These are phyloP conservation scores for Striga asiatica DNA, from an alignment of 257 asterid genomes.

Conservation along the genomic window DNA sequence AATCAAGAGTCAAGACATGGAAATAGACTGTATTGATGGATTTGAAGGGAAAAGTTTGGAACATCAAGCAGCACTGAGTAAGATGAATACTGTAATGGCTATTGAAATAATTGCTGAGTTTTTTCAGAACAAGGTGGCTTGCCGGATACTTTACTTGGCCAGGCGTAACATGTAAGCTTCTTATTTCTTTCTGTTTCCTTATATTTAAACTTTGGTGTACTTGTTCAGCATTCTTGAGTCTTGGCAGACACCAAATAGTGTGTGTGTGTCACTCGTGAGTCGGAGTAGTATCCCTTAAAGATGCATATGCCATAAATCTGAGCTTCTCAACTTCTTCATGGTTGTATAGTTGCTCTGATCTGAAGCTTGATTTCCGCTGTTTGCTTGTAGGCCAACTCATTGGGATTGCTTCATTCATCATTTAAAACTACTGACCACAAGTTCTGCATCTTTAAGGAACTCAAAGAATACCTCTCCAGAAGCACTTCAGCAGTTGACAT, in stretches of 20 bases:
- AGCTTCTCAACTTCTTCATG: conserved; percentile 7
- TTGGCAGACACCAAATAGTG: conserved; percentile 9
- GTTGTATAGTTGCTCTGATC: conserved; percentile 20
- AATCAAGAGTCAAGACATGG: conserved; percentile 62
- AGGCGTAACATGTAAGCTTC: conserved; percentile 75
- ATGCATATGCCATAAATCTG: conserved; percentile 17
- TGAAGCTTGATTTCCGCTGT: conserved; percentile 17
- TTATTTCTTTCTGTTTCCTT: conserved; percentile 14
- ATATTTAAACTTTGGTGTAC: neutral
- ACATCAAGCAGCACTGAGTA: conserved; percentile 49
- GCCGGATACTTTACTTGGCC: conserved; percentile 70
- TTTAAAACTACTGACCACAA: conserved; percentile 58
- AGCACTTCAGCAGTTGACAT: conserved; percentile 68
- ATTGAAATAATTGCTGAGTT: conserved; percentile 77
- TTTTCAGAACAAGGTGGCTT: conserved; percentile 53
- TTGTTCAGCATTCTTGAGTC: neutral
- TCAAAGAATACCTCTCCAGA: conserved; percentile 71
- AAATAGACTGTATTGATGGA: conserved; percentile 49
- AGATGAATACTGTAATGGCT: conserved; percentile 67
- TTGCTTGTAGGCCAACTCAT: conserved; percentile 46
- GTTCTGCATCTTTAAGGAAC: conserved; percentile 65
- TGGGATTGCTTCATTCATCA: conserved; percentile 68
- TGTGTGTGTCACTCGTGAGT: too few species aligned
- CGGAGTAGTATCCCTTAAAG: neutral
- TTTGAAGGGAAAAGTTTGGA: conserved; percentile 56